Conservation (phyloP, 768 basidiomycete species). For the Cantharellus anzutake region DNA sequence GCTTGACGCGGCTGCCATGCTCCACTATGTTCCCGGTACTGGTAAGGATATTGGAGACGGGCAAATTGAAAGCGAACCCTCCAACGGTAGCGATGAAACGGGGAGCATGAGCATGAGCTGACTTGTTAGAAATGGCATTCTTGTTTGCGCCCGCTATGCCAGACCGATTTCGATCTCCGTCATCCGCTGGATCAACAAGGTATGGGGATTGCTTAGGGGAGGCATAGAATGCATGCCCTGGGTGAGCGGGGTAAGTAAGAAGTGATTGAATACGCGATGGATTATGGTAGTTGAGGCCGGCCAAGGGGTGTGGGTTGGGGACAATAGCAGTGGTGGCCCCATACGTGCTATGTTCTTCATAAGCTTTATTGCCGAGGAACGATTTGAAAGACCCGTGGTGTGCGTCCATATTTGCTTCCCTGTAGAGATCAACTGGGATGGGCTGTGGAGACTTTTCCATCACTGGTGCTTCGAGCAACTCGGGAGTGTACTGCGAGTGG, state of each 20-base stretch:
- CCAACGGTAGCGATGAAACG: too few relatives aligned
- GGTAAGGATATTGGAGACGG: too few relatives aligned
- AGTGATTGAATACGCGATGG: constrained; percentile 34
- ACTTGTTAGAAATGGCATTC: too few relatives aligned
- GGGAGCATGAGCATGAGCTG: too few relatives aligned
- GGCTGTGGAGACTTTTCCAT: constrained; percentile 1
- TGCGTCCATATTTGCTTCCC: background rate
- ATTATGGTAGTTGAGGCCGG: constrained; percentile 40
- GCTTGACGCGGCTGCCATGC: too few relatives aligned
- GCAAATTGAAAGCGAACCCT: too few relatives aligned
- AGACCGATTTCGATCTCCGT: too few relatives aligned
- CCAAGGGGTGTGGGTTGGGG: constrained; percentile 34
- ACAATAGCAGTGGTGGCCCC: background rate
- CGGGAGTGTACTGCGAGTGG: too few relatives aligned
- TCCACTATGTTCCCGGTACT: too few relatives aligned
- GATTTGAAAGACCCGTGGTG: background rate
- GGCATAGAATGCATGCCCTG: constrained; percentile 22
- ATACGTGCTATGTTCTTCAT: background rate
- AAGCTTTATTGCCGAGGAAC: background rate
- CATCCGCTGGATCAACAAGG: too few relatives aligned
- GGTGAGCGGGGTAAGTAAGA: constrained; percentile 31
- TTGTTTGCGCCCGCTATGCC: too few relatives aligned
- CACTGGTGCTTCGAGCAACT: too few relatives aligned
- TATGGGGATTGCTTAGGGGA: background rate
- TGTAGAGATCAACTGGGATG: constrained; percentile 6